These are phyloP conservation scores for Lentinula novae-zelandiae DNA, from an alignment of 1,284 basidiomycete species.

Conservation along the genomic window DNA sequence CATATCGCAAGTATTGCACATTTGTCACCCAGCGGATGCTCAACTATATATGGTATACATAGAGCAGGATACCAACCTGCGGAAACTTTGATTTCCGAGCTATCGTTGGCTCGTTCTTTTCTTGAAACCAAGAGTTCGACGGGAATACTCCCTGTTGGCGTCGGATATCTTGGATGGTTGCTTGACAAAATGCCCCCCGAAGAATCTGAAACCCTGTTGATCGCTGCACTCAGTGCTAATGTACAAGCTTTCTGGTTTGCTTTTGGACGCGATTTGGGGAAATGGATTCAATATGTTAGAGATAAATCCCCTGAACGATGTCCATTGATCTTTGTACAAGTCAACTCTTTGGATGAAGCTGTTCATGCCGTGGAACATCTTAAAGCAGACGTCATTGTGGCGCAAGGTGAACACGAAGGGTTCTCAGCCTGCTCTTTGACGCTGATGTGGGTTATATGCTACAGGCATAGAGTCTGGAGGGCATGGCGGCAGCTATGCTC, in stretches of 20 bases:
- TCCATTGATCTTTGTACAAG: conserved; percentile 61
- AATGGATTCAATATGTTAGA: conserved; percentile 61
- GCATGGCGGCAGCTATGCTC: conserved; percentile 55
- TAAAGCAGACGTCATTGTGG: conserved; percentile 70
- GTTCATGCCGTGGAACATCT: conserved; percentile 51
- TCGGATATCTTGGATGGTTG: conserved; percentile 71
- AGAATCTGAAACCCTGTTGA: conserved; percentile 39
- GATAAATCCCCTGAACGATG: conserved; percentile 38
- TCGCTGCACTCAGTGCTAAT: conserved; percentile 44
- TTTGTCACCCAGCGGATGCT: background rate
- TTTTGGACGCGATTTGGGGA: conserved; percentile 55
- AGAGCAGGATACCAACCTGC: conserved; percentile 41
- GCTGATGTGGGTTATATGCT: conserved; percentile 10
- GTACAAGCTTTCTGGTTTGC: conserved; percentile 73
- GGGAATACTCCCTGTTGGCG: conserved; percentile 53
- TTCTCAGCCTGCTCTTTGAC: background rate
- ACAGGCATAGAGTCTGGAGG: conserved; percentile 74
- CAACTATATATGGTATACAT: conserved; percentile 5
- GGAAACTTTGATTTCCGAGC: conserved; percentile 42
- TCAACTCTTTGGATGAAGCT: conserved; percentile 57
- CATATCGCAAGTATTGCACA: conserved; percentile 42
- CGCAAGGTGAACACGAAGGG: conserved; percentile 51
- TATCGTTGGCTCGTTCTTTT: conserved; percentile 41
- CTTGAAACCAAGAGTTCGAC: conserved; percentile 28
- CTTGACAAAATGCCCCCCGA: conserved; percentile 44